A percentile compares a stretch with the other conserved stretches of the same genome.
phyloP scores from a whole-genome alignment of 2,329 filamentous ascomycete species.

The Fusarium cyanostomum region DNA sequence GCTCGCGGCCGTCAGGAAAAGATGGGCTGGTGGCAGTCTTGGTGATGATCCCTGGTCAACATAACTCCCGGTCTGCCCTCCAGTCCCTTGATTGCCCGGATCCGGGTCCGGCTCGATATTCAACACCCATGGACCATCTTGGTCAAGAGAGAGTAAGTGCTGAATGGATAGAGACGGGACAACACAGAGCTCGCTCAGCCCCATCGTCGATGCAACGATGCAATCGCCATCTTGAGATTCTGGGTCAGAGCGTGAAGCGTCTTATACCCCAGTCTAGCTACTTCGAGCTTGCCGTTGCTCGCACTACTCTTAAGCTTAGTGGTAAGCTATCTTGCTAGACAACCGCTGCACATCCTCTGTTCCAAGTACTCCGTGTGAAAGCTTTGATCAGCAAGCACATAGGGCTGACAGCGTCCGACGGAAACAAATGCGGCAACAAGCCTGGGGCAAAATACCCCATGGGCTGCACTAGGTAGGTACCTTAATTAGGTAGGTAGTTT shows the following conservation, averaged over 20 bases:
- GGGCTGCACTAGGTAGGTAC: slow-evolving; percentile 21
- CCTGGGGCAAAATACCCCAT: slow-evolving; percentile 4
- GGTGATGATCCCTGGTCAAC: slow-evolving; percentile 30
- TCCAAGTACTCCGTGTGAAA: background rate
- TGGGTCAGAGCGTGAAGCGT: background rate
- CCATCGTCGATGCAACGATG: slow-evolving; percentile 17
- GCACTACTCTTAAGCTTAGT: slow-evolving; percentile 10
- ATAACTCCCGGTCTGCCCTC: slow-evolving; percentile 33
- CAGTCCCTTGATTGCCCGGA: slow-evolving; percentile 24
- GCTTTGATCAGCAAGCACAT: slow-evolving; percentile 15
- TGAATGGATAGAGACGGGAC: slow-evolving; percentile 26
- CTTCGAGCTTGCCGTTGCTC: background rate
- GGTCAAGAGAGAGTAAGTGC: slow-evolving; percentile 4
- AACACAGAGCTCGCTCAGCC: slow-evolving; percentile 33
- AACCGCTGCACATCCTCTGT: background rate
- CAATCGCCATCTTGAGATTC: slow-evolving; percentile 5
- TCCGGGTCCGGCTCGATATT: slow-evolving; percentile 19
- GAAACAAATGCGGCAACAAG: slow-evolving; percentile 19
- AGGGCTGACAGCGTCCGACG: slow-evolving; percentile 23
- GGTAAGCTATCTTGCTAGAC: background rate
- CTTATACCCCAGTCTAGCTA: background rate
- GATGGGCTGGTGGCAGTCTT: slow-evolving; percentile 31
- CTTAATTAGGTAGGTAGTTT: slow-evolving; percentile 30
- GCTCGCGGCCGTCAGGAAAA: slow-evolving; percentile 33
- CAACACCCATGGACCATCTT: background rate